These are phyloP conservation scores for Posidonia oceanica DNA, from an alignment of 116 monocot genomes.

Conservation along the genomic window DNA sequence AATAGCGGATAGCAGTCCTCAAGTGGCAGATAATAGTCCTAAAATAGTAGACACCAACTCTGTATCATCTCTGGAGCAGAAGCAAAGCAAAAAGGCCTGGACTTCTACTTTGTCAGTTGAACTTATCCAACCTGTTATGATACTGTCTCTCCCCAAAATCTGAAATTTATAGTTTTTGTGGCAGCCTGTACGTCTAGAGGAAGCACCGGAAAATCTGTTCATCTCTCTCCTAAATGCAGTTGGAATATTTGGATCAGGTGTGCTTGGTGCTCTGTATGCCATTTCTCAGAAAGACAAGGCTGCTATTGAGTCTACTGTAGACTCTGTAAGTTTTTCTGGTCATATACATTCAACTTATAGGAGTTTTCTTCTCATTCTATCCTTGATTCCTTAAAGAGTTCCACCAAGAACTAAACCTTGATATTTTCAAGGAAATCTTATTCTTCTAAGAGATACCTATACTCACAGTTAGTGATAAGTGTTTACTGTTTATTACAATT, in stretches of 20 bases:
- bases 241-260: constrained; percentile 61
- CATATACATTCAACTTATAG: not conserved
- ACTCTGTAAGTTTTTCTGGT: constrained; percentile 32
- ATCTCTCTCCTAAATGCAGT: constrained; percentile 32
- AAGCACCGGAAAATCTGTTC: constrained; percentile 26
- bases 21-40: not conserved
- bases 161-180: constrained; percentile 11
- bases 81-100: not conserved
- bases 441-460: not conserved
- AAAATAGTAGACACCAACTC: too few species aligned
- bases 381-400: not conserved
- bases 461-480: not conserved
- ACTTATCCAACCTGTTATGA: not conserved
- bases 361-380: not conserved
- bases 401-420: not conserved
- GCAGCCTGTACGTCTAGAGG: constrained; percentile 23
- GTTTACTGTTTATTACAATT: not conserved
- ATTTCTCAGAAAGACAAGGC: constrained; percentile 47
- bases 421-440: not conserved
- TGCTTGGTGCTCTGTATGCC: constrained; percentile 67
- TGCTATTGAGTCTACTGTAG: constrained; percentile 39
- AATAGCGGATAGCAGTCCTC: constrained; percentile 1
- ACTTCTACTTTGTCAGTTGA: constrained; percentile 4
- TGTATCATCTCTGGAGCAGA: not conserved
- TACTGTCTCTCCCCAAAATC: constrained; percentile 2